Evolutionary conservation across 805 yeast genomes (phyloP).

Genomic region (Schizosaccharomyces osmophilus): DNA sequence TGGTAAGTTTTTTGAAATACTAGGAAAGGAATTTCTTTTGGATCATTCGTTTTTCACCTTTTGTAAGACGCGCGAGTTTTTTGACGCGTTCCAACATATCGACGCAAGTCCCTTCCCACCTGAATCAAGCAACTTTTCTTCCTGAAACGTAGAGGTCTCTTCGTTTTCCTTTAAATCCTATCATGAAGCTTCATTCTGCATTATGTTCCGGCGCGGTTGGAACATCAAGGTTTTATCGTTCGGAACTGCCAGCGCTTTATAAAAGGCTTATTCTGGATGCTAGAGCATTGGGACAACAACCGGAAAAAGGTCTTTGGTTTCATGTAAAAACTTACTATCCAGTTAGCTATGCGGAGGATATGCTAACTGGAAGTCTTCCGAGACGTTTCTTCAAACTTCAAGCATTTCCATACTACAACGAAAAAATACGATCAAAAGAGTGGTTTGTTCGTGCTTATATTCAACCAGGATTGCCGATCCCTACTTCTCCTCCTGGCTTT

Average conservation of each 20-base stretch:
- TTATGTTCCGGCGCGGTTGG: too few species aligned
- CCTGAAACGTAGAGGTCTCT: too few species aligned
- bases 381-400: not conserved
- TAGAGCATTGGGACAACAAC: not conserved
- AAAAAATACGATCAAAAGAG: not conserved
- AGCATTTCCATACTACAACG: not conserved
- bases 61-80: too few species aligned
- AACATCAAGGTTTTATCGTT: not conserved
- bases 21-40: too few species aligned
- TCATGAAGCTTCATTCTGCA: too few species aligned
- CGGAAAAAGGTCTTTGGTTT: not conserved
- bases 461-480: not conserved
- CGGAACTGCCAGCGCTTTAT: not conserved
- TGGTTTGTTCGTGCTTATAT: not conserved
- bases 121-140: too few species aligned
- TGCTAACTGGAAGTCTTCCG: not conserved
- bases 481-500: not conserved
- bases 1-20: too few species aligned
- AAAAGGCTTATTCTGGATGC: not conserved
- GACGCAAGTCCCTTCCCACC: too few species aligned
- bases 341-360: not conserved
- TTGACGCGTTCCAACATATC: too few species aligned
- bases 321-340: not conserved
- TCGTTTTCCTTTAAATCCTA: too few species aligned
- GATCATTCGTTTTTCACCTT: too few species aligned